These are phyloP conservation scores for Tylopilus sp. DNA, from an alignment of 768 basidiomycete species.

Conservation along the genomic window DNA sequence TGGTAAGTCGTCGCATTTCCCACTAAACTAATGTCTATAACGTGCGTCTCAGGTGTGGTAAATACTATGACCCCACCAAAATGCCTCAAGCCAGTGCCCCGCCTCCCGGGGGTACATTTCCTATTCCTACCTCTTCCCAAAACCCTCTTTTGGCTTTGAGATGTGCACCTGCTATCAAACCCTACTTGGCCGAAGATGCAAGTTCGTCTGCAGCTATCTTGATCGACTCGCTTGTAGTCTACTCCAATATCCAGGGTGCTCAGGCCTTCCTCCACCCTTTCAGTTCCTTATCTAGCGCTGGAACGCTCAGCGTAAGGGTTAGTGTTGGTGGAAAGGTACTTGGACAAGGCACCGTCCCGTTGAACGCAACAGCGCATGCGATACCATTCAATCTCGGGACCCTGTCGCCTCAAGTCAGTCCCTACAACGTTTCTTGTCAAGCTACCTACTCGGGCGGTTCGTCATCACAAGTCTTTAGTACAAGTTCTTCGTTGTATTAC, in stretches of 20 bases:
- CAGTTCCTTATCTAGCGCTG: conserved; percentile 24
- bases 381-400: conserved; percentile 45
- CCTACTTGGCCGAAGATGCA: conserved; percentile 55
- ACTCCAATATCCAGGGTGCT: conserved; percentile 43
- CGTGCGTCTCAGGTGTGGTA: conserved; percentile 38
- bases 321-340: conserved; percentile 42
- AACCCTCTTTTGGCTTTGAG: conserved; percentile 51
- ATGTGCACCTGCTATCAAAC: conserved; percentile 55
- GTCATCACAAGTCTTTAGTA: conserved; percentile 41
- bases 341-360: conserved; percentile 43
- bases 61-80: conserved; percentile 48
- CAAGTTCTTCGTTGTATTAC: conserved; percentile 44
- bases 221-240: conserved; percentile 50
- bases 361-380: conserved; percentile 48
- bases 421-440: conserved; percentile 31
- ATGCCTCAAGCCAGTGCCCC: conserved; percentile 33
- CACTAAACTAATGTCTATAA: background rate
- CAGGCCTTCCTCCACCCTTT: conserved; percentile 37
- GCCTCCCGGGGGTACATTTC: conserved; percentile 49
- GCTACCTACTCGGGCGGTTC: conserved; percentile 27
- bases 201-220: conserved; percentile 43
- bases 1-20: conserved; percentile 18
- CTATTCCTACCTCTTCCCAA: conserved; percentile 35
- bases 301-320: conserved; percentile 40
- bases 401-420: conserved; percentile 38